Percentiles rank a stretch among this genome's conserved stretches.
Evolutionary conservation across 2,329 filamentous ascomycete genomes (phyloP).

Genomic region (Podosphaera fusca): DNA sequence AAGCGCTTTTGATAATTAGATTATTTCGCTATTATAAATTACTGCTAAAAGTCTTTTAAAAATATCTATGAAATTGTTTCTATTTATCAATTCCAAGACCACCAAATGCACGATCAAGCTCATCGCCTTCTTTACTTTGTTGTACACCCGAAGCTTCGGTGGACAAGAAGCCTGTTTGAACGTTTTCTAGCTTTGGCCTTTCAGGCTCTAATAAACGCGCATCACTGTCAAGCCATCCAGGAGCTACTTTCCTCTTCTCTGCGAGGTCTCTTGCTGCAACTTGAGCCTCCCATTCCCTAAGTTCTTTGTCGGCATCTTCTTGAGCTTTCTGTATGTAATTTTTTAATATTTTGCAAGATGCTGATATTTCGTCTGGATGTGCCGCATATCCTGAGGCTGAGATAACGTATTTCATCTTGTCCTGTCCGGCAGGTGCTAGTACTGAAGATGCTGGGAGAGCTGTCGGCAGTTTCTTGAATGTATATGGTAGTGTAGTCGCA

Average conservation of each 20-base stretch:
- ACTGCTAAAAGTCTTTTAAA: no score
- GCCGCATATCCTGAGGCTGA: slow-evolving; percentile 61
- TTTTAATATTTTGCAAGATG: slow-evolving; percentile 57
- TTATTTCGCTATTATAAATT: no score
- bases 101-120: slow-evolving; percentile 29
- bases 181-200: slow-evolving; percentile 15
- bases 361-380: slow-evolving; percentile 66
- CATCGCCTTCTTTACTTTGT: slow-evolving; percentile 24
- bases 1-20: no score
- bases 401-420: slow-evolving; percentile 50
- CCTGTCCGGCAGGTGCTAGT: slow-evolving; percentile 21
- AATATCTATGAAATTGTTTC: neutral
- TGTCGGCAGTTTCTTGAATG: slow-evolving; percentile 75
- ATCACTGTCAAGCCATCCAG: slow-evolving; percentile 61
- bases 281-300: slow-evolving; percentile 46
- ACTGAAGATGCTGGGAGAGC: slow-evolving; percentile 55
- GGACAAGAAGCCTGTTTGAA: slow-evolving; percentile 14
- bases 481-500: slow-evolving; percentile 80
- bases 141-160: slow-evolving; percentile 13
- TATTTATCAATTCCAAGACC: slow-evolving; percentile 19
- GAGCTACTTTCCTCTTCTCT: slow-evolving; percentile 58
- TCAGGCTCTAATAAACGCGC: slow-evolving; percentile 46
- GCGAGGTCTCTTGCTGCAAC: slow-evolving; percentile 44
- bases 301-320: slow-evolving; percentile 40
- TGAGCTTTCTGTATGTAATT: slow-evolving; percentile 49